Base-by-base conservation (phyloP, 1,284 basidiomycete species). In the Puccinia hordei region DNA sequence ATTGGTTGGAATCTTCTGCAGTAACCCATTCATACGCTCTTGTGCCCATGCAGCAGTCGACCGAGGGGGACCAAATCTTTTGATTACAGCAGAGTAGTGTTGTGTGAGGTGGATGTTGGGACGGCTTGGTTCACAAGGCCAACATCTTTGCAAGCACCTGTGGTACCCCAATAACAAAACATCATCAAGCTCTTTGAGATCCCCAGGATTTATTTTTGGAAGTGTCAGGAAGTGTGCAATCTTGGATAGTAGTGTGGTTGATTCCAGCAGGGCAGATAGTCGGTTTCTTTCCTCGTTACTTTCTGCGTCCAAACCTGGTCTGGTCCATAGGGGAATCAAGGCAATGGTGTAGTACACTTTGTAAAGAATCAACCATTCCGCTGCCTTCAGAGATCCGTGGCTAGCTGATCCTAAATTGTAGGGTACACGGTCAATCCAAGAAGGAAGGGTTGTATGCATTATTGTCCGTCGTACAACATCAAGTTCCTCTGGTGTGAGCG, bases 331-430 rank as follows among this genome's bases (percentile, higher is more conserved):
- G 27, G 66, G 66, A 49, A 68, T 49, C 41, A 68, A 33, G 1
- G 66, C 41, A 15, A 68, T 44, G 3, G 24, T 24, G 15, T 68
- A 68, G 24, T 49, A 68, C 15, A 68, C 2, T 17, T 68, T 76
- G 63, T 51, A 78, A 12, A 78, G 35, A 13, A 66, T 66, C 41
- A 66, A 57, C 76, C 76, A 78, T 55, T 78, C 63, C 12, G 76
- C 24, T 33, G 76, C 63, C 38, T 51, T 78, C 65, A 78, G n/a
- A 8, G 27, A 57, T 33, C 76, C 66, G 53, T 44, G 33, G 15
- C 30, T 69, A 38, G 44, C 51, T 44, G 27, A n/a, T 1, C 76
- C 76, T 19, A 78, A 59, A n/a, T 78, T 78, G 13, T 49, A 19
- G n/a, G 65, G 76, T 1, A 59, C 38, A 44, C 66, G n/a, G 17